Base-by-base conservation (phyloP, 352 stramenopile genomes). In the Globisporangium canariense region DNA sequence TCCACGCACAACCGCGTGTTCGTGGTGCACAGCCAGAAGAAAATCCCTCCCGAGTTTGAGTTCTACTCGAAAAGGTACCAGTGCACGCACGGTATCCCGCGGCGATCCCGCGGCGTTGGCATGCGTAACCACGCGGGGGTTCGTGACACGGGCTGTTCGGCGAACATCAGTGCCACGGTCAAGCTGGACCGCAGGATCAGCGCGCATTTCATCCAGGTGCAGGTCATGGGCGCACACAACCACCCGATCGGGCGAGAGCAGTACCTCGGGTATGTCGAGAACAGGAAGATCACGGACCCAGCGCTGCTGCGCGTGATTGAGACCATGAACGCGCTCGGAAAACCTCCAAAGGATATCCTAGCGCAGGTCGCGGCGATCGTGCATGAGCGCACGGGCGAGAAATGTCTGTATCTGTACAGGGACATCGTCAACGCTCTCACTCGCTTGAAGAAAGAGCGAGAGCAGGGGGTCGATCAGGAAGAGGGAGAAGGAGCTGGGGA, bases 231-330 rank as follows among this genome's bases (percentile, higher is more conserved):
- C 6, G n/a, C 28, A 18, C 60, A 65, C 60, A 65, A 65, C 40
- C 60, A 60, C 28, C 60, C 60, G 50, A 20, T 51, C 5, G 25
- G 41, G 18, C 36, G 30, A 25, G 60, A 38, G 36, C 60, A 53
- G 50, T 65, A 65, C 40, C 41, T 53, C 32, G 45, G 34, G 60
- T 65, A 65, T 50, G 28, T 51, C 4, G 60, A 65, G 40, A 52
- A 60, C 20, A 25, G 55, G 36, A 20, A 14, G 13, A 60, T 60
- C 55, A 51, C 38, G 22, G 55, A 60, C 55, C 55, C 55, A 41
- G 38, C 38, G 14, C 38, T 60, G 55, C 55, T 60, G 13, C 38
- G 41, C 22, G 41, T 49, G 13, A 49, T 60, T 28, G 38, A 47
- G 55, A 34, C 36, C 13, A 47, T 60, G 20, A 60, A 34, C 36